Conservation (phyloP, 176 grass and related monocot genomes). For the Oryza punctata region DNA sequence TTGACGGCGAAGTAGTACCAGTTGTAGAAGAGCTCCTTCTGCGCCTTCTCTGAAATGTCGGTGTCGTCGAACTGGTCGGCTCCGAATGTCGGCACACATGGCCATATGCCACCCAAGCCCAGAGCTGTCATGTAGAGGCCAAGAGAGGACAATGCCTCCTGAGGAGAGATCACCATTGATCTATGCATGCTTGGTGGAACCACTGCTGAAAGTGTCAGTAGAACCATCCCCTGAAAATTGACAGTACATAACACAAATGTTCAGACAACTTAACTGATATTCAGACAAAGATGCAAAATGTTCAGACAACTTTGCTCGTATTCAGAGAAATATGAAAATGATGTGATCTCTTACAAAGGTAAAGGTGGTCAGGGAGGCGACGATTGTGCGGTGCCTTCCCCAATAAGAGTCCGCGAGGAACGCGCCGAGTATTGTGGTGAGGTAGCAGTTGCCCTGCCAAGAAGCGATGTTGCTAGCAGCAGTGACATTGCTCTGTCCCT, state of each 20-base stretch:
- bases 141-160: constrained; percentile 41
- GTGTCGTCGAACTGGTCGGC: constrained; percentile 76
- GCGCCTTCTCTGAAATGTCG: constrained; percentile 31
- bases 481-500: constrained; percentile 51
- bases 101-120: constrained; percentile 60
- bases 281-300: not conserved
- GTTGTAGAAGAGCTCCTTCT: constrained; percentile 52
- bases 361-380: constrained; percentile 46
- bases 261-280: not conserved
- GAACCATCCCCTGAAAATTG: constrained; percentile 34
- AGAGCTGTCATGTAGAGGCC: constrained; percentile 65
- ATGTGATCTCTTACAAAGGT: constrained; percentile 31
- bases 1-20: constrained; percentile 47
- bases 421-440: constrained; percentile 60
- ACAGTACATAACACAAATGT: not conserved
- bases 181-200: constrained; percentile 5
- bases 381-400: constrained; percentile 60
- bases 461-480: constrained; percentile 63
- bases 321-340: not conserved
- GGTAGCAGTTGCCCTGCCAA: constrained; percentile 67
- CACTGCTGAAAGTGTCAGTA: constrained; percentile 42
- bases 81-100: constrained; percentile 66
- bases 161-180: not conserved
- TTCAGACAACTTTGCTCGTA: too few species aligned
- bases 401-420: constrained; percentile 79